phyloP scores from a whole-genome alignment of 2,329 filamentous ascomycete genomes.

The Phaeosphaeria sp. region DNA sequence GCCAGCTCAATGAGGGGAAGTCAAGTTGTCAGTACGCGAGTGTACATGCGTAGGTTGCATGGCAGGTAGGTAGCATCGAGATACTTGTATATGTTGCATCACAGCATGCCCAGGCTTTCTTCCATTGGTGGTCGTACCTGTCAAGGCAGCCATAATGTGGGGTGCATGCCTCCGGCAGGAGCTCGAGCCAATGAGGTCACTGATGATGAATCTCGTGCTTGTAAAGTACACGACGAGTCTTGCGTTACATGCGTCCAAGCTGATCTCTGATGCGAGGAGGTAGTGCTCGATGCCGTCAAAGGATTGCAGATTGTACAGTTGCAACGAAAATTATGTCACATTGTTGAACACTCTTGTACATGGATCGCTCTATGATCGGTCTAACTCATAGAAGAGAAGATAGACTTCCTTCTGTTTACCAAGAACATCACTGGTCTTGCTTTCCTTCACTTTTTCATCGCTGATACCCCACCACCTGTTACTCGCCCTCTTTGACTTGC shows the following conservation, averaged over 20 bases:
- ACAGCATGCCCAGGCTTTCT: slow-evolving; percentile 11
- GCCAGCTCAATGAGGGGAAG: slow-evolving; percentile 9
- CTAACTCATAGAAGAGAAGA: slow-evolving; percentile 92
- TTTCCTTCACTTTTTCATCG: slow-evolving; percentile 94
- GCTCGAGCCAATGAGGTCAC: slow-evolving; percentile 23
- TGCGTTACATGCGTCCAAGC: neutral
- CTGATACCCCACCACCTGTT: slow-evolving; percentile 98
- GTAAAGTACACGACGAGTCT: neutral
- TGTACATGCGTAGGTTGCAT: neutral
- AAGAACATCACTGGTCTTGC: slow-evolving; percentile 88
- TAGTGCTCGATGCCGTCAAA: neutral
- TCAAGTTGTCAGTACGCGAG: slow-evolving; percentile 4
- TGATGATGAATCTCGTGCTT: slow-evolving; percentile 26
- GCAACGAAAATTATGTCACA: neutral
- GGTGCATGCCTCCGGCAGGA: slow-evolving; percentile 8
- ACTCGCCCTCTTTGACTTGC: slow-evolving; percentile 63
- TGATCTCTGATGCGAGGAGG: neutral
- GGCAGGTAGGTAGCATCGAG: slow-evolving; percentile 21
- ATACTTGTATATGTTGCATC: slow-evolving; percentile 27
- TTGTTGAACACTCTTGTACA: neutral
- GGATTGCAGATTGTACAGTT: neutral
- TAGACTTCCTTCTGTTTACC: slow-evolving; percentile 97
- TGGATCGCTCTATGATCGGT: slow-evolving; percentile 46
- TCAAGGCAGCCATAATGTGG: slow-evolving; percentile 19
- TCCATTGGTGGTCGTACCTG: slow-evolving; percentile 4